Conservation (phyloP, 2,329 filamentous ascomycete genomes). For the Penicillium sp. region DNA sequence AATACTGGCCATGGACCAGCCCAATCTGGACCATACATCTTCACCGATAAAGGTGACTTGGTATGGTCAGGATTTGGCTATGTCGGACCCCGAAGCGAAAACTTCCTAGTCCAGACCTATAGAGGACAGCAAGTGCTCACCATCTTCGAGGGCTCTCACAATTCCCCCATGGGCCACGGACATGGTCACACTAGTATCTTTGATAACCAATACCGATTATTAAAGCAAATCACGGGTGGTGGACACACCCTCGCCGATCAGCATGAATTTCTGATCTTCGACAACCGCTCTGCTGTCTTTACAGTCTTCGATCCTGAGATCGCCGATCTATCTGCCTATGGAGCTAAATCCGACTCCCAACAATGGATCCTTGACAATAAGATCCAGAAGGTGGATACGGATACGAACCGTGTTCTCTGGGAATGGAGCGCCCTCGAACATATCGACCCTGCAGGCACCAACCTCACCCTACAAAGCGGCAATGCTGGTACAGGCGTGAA, state of each 20-base stretch:
- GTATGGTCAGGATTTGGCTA: slow-evolving; percentile 16
- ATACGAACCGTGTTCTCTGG: slow-evolving; percentile 12
- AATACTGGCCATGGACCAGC: slow-evolving; percentile 12
- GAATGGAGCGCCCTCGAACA: slow-evolving; percentile 17
- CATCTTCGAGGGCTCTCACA: slow-evolving; percentile 18
- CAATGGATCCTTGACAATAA: slow-evolving; percentile 16
- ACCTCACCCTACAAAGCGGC: slow-evolving; percentile 11
- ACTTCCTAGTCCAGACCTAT: slow-evolving; percentile 14
- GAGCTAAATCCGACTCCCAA: slow-evolving; percentile 6
- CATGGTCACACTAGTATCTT: slow-evolving; percentile 14
- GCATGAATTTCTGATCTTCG: slow-evolving; percentile 14
- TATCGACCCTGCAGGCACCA: slow-evolving; percentile 12
- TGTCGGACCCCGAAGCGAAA: slow-evolving; percentile 15
- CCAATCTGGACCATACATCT: slow-evolving; percentile 14
- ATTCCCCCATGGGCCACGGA: slow-evolving; percentile 14
- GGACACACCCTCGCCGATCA: slow-evolving; percentile 14
- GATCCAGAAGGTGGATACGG: slow-evolving; percentile 14
- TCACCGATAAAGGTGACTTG: slow-evolving; percentile 11
- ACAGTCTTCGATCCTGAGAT: slow-evolving; percentile 15
- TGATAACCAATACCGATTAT: slow-evolving; percentile 9
- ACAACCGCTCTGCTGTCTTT: slow-evolving; percentile 10
- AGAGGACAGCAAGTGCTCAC: slow-evolving; percentile 11
- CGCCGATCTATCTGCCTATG: slow-evolving; percentile 11
- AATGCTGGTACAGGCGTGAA: slow-evolving; percentile 16
- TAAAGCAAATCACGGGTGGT: slow-evolving; percentile 12